These are phyloP conservation scores for Pisolithus orientalis DNA, from an alignment of 768 basidiomycete genomes.

Conservation along the genomic window DNA sequence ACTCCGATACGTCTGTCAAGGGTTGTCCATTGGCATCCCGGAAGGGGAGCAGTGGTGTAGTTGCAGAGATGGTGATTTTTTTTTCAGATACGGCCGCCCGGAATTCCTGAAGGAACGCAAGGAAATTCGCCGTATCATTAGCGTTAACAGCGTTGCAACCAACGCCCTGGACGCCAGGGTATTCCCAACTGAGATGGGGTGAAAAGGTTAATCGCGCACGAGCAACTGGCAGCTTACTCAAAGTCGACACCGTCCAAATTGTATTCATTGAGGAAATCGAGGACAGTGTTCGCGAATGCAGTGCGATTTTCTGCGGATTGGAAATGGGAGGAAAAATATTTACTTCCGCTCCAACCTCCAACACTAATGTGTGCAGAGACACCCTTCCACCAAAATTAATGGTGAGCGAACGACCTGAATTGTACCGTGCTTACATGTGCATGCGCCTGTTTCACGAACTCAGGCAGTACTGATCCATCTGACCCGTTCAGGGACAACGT, in stretches of 20 bases:
- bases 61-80: slow-evolving; percentile 61
- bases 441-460: slow-evolving; percentile 48
- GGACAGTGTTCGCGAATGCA: slow-evolving; percentile 56
- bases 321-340: slow-evolving; percentile 57
- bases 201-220: not conserved
- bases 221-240: slow-evolving; percentile 13
- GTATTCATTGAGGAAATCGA: slow-evolving; percentile 42
- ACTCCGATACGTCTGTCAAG: slow-evolving; percentile 61
- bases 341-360: slow-evolving; percentile 67
- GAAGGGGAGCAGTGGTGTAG: slow-evolving; percentile 65
- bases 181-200: slow-evolving; percentile 69
- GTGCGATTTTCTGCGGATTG: slow-evolving; percentile 52
- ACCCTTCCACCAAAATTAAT: slow-evolving; percentile 28
- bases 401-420: not conserved
- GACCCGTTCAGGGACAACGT: slow-evolving; percentile 33
- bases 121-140: slow-evolving; percentile 70
- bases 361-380: slow-evolving; percentile 55
- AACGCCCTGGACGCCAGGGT: slow-evolving; percentile 60
- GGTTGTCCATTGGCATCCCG: slow-evolving; percentile 52
- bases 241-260: slow-evolving; percentile 48
- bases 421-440: slow-evolving; percentile 22
- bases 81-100: slow-evolving; percentile 44
- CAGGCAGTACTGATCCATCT: slow-evolving; percentile 42
- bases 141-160: slow-evolving; percentile 57
- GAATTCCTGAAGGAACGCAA: slow-evolving; percentile 67